Evolutionary conservation across 2,329 filamentous ascomycete species (phyloP).

Genomic region (Penicillium sp.): DNA sequence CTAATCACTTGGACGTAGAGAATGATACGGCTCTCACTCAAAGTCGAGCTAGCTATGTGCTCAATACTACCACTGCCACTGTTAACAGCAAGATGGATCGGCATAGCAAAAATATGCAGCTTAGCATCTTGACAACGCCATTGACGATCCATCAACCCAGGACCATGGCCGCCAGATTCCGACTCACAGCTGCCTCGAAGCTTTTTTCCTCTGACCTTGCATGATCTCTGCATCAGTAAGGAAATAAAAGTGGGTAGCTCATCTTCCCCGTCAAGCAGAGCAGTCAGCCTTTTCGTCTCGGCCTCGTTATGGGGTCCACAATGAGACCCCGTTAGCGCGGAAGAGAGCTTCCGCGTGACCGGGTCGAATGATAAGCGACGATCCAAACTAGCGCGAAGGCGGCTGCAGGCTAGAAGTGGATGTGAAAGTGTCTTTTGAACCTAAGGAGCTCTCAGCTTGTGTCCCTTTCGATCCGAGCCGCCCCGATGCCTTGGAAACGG

Average conservation of each 20-base stretch:
- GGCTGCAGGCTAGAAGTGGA: slow-evolving; percentile 16
- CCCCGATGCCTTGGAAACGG: not conserved
- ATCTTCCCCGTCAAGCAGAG: not conserved
- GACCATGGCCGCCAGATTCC: not conserved
- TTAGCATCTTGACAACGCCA: not conserved
- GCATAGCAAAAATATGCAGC: not conserved
- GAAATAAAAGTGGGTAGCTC: slow-evolving; percentile 1
- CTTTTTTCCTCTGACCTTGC: not conserved
- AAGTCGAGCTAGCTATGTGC: not conserved
- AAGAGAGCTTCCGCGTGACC: slow-evolving; percentile 16
- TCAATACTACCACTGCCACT: not conserved
- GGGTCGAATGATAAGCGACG: slow-evolving; percentile 12
- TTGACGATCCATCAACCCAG: slow-evolving; percentile 1
- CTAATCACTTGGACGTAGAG: not conserved
- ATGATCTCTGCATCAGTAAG: not conserved
- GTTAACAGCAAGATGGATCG: not conserved
- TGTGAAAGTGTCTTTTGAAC: slow-evolving; percentile 7
- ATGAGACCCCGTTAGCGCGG: slow-evolving; percentile 8
- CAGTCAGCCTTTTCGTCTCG: not conserved
- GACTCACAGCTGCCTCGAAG: not conserved
- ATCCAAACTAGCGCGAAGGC: slow-evolving; percentile 13
- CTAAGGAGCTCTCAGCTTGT: not conserved
- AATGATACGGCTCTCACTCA: not conserved
- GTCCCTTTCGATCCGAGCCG: not conserved
- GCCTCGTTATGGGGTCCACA: not conserved